Conservation (phyloP, 1,139 yeast genomes). For the Yamadazyma membranifaciens region DNA sequence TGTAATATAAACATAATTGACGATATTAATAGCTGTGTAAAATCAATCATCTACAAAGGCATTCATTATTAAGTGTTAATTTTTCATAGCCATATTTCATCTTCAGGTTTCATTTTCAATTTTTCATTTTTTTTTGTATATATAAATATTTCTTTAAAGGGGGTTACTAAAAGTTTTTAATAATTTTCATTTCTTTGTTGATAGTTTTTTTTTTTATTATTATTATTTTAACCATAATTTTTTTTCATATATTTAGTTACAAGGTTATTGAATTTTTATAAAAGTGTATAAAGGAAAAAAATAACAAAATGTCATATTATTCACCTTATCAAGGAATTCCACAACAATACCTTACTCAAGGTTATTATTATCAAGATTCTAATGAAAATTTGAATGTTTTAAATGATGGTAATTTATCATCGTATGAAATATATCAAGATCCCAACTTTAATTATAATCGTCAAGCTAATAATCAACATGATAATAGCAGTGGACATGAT, state of each 20-base stretch:
- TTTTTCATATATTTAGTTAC: neutral
- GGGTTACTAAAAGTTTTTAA: neutral
- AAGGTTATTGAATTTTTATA: neutral
- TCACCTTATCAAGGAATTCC: constrained; percentile 44
- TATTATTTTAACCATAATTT: neutral
- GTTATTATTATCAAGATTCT: constrained; percentile 26
- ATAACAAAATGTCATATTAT: constrained; percentile 39
- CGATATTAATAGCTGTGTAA: too few relatives aligned
- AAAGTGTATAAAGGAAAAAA: neutral
- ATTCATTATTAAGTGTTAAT: too few relatives aligned
- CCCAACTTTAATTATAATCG: constrained; percentile 2
- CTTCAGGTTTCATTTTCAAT: neutral
- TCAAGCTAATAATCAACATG: neutral
- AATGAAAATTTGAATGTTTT: constrained; percentile 13
- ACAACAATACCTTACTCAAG: constrained; percentile 36
- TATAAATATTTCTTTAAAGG: too few relatives aligned
- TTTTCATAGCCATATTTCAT: too few relatives aligned
- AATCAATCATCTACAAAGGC: too few relatives aligned
- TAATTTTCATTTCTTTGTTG: constrained; percentile 2
- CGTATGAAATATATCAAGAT: constrained; percentile 13
- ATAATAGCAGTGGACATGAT: neutral
- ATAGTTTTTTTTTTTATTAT: neutral
- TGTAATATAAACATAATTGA: too few relatives aligned
- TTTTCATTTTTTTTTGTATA: neutral
- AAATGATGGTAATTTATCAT: constrained; percentile 5